Evolutionary conservation across 257 asterid species (phyloP), one percentile per base, ranked within the genome.

Genomic region (Craterostigma plantagineum): DNA sequence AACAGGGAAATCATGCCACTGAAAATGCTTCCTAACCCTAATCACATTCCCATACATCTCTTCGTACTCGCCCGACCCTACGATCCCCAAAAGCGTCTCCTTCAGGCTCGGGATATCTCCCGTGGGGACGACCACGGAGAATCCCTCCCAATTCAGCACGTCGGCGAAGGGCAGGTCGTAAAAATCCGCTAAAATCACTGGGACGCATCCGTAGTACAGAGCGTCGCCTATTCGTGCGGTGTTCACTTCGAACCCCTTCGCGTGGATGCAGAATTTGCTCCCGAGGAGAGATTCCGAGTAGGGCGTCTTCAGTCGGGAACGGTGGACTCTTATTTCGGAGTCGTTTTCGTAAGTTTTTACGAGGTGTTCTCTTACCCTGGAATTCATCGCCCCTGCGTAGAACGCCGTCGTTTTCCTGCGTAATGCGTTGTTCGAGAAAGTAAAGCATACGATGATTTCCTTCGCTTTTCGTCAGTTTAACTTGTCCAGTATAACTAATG

Each of bases 351-450:
- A 87, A 0, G 45, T 39, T 37, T 48, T 14, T 0, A 87, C 64
- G 0, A 87, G 56, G 36, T 35, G 49, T 30, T 61, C 14, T 0
- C 98, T 78, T 3, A 62, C 81, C 14, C 50, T 52, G 0, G 93
- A 87, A 77, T 82, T 87, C 93, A 87, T 70, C 43, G 86, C 81
- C 47, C 98, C 95, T 0, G 93, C 95, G 16, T 68, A 87, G 66
- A 87, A 82, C 0, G 84, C 98, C 7, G 79, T 79, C 12, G 39
- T 61, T 30, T 56, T 50, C 83, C 95, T 81, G 77, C 35, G 56
- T 8, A n/a, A n/a, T n/a, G n/a, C n/a, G n/a, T n/a, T n/a, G n/a
- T n/a, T n/a, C n/a, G n/a, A n/a, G 35, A 3, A 23, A 23, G 6
- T 23, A 23, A 23, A 23, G 6, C 2, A 40, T n/a, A 8, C 8